Evolutionary conservation across 2,329 filamentous ascomycete genomes (phyloP), one percentile per base, ranked within the genome.

Genomic region (Colletotrichum lentis): DNA sequence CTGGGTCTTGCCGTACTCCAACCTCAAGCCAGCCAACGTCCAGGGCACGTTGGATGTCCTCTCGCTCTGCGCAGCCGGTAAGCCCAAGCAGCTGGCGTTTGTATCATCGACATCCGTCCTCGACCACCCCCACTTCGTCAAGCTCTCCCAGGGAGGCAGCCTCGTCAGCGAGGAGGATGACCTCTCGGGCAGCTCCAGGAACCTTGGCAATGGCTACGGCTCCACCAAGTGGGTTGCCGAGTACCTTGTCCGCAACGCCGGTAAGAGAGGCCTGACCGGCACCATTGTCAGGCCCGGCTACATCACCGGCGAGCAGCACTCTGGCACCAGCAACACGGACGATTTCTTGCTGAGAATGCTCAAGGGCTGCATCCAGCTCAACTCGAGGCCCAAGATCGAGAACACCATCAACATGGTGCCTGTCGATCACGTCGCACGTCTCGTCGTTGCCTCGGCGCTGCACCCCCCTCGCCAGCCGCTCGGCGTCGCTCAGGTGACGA

Each of bases 361-460:
- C 64, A 97, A 97, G 81, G 94, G 93, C 65, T 97, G 93, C 74
- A 83, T 97, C 58, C 94, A 98, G 78, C 83, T 97, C 3, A 82
- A 82, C 2, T 84, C 85, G 3, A 85, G 93, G 0, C 95, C 94
- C 1, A 85, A 87, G 72, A 96, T 97, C 72, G 80, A 84, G 76
- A 98, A 97, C 81, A 92, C 93, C 0, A 88, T 97, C 78, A 98
- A 97, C 81, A 88, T 90, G 77, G 91, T 97, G 0, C 94, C 95
- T 0, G 94, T 97, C 31, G 88, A 89, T 70, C 93, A 97, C 72
- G 94, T 97, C 43, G 87, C 90, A 1, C 85, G 88, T n/a, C 87
- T 97, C 8, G 91, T 97, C 31, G 88, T 93, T 20, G 92, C 94
- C 0, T 83, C 90, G 5, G 85, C 88, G 0, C 84, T 96, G 73